Evolutionary conservation across 2,329 filamentous ascomycete species (phyloP).

Genomic region (Chaetomium olivaceum): DNA sequence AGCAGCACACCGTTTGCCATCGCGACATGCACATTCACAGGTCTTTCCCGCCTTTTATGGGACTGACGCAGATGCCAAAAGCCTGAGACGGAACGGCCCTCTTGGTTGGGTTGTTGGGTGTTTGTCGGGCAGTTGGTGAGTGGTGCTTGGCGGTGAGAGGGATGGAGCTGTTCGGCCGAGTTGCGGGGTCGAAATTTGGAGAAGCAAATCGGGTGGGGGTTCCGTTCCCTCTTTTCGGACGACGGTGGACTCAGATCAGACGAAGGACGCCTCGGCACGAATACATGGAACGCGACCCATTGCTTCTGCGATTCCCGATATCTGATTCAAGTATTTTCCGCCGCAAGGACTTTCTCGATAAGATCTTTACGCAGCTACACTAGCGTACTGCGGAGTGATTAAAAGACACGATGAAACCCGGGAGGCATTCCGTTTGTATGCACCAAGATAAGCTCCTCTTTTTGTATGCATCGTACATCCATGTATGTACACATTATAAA

Average conservation of each 20-base stretch:
- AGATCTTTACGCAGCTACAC: too few species aligned
- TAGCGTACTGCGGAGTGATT: background rate
- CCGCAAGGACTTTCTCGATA: background rate
- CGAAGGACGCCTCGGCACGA: background rate
- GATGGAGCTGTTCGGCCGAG: background rate
- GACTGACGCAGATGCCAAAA: background rate
- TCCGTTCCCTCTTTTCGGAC: background rate
- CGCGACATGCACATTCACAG: background rate
- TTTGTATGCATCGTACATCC: background rate
- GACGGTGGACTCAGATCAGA: background rate
- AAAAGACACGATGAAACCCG: background rate
- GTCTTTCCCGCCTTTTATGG: background rate
- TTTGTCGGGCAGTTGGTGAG: background rate
- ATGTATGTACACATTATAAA: background rate
- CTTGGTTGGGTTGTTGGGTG: background rate
- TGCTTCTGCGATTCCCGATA: background rate
- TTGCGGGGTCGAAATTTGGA: background rate
- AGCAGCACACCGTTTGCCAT: background rate
- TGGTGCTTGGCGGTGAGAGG: background rate
- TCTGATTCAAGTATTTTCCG: too few species aligned
- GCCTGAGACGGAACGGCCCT: background rate
- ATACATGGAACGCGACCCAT: too few species aligned
- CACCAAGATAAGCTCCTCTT: background rate
- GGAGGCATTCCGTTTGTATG: background rate
- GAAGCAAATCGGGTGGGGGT: background rate